Evolutionary conservation across 1,284 basidiomycete species (phyloP).

Genomic region (Leccinum colubrinum): DNA sequence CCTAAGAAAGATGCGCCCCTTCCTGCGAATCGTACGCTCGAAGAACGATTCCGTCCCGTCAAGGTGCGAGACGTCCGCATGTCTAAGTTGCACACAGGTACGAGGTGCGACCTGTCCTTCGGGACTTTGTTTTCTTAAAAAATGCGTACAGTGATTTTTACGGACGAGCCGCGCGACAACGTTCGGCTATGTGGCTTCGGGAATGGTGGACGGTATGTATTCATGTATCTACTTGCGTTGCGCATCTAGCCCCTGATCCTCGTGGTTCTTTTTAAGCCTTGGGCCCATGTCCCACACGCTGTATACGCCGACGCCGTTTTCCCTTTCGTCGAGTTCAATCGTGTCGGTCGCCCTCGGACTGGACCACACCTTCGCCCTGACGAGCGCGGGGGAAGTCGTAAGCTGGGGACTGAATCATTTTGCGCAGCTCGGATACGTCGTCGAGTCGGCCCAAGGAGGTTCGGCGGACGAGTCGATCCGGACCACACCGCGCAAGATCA

Average conservation of each 20-base stretch:
- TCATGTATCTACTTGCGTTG: background rate
- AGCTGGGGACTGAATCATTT: constrained; percentile 93
- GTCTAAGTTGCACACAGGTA: constrained; percentile 80
- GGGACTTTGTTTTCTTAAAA: background rate
- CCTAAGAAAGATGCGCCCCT: constrained; percentile 34
- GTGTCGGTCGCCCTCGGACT: constrained; percentile 81
- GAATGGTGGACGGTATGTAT: constrained; percentile 67
- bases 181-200: constrained; percentile 86
- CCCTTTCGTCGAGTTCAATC: constrained; percentile 50
- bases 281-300: constrained; percentile 82
- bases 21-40: constrained; percentile 27
- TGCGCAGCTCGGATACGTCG: constrained; percentile 83
- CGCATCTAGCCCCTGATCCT: constrained; percentile 4
- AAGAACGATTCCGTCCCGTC: constrained; percentile 55
- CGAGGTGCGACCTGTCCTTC: constrained; percentile 3
- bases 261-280: constrained; percentile 44
- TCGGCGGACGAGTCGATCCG: constrained; percentile 65
- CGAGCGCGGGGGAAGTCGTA: constrained; percentile 77
- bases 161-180: constrained; percentile 72
- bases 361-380: constrained; percentile 91
- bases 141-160: constrained; percentile 56
- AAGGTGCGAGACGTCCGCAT: constrained; percentile 70
- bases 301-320: constrained; percentile 62
- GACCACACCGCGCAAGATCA: constrained; percentile 74
- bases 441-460: constrained; percentile 53